Conservation (phyloP, 2,329 filamentous ascomycete genomes). For the Drechslerella stenobrocha region DNA sequence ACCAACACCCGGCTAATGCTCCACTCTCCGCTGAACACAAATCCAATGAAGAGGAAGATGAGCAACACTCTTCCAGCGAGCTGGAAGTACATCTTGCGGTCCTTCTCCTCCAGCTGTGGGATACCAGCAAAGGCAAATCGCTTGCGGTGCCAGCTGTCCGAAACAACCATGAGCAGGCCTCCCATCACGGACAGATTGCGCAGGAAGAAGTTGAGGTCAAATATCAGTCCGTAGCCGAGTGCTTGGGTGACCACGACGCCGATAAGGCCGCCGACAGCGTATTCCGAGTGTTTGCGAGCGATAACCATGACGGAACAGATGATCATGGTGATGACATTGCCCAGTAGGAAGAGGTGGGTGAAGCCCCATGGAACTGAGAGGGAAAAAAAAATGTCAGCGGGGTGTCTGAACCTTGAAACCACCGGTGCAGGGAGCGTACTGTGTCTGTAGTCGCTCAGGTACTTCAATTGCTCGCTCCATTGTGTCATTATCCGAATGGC, state of each 20-base stretch:
- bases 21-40: conserved; percentile 95
- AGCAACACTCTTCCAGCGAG: conserved; percentile 90
- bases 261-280: conserved; percentile 86
- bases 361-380: conserved; percentile 77
- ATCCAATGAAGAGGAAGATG: conserved; percentile 96
- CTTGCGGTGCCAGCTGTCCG: conserved; percentile 97
- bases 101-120: conserved; percentile 94
- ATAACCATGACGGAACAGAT: conserved; percentile 84
- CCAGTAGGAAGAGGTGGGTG: conserved; percentile 87
- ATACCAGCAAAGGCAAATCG: conserved; percentile 93
- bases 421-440: conserved; percentile 66
- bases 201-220: conserved; percentile 99
- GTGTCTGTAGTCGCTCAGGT: conserved; percentile 86
- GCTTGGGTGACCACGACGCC: conserved; percentile 90
- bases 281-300: conserved; percentile 86
- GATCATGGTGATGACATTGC: conserved; percentile 87
- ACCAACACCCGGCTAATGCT: conserved; percentile 83
- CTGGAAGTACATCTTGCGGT: conserved; percentile 99
- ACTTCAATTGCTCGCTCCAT: conserved; percentile 92
- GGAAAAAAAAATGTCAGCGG: conserved; percentile 27
- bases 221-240: conserved; percentile 94
- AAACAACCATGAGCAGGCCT: conserved; percentile 94
- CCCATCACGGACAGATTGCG: conserved; percentile 97
- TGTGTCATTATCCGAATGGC: conserved; percentile 94
- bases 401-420: neutral